Evolutionary conservation across 208 protist species (phyloP).

Genomic region (Crithidia expoeki): DNA sequence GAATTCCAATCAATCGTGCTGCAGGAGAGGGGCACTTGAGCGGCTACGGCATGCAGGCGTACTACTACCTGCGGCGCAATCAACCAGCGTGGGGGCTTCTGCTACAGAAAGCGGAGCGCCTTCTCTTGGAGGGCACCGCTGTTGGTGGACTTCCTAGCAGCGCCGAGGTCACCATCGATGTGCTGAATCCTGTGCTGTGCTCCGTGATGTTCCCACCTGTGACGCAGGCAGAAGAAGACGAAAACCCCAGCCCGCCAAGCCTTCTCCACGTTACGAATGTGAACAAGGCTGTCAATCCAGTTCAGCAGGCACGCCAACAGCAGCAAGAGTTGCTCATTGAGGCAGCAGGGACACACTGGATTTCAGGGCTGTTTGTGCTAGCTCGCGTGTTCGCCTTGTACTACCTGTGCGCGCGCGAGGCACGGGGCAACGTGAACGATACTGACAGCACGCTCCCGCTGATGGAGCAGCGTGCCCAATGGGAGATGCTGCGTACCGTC

Average conservation of each 20-base stretch:
- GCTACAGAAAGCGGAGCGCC: slow-evolving; percentile 17
- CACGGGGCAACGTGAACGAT: neutral
- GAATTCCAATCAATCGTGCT: neutral
- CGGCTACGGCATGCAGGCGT: slow-evolving; percentile 28
- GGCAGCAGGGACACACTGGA: slow-evolving; percentile 12
- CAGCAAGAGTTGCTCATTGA: slow-evolving; percentile 14
- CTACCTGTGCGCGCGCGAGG: slow-evolving; percentile 10
- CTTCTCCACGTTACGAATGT: neutral
- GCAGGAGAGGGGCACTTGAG: slow-evolving; percentile 6
- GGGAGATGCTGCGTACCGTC: slow-evolving; percentile 27
- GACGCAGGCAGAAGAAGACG: neutral
- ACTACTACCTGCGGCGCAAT: slow-evolving; percentile 35
- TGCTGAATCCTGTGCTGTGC: slow-evolving; percentile 12
- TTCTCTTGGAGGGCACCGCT: neutral
- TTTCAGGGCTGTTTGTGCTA: slow-evolving; percentile 25
- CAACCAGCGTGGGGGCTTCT: slow-evolving; percentile 31
- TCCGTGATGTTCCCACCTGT: slow-evolving; percentile 1
- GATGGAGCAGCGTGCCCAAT: slow-evolving; percentile 23
- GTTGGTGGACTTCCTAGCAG: neutral
- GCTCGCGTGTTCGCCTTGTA: slow-evolving; percentile 28
- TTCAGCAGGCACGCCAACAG: neutral
- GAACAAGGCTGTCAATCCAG: neutral
- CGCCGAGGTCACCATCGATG: neutral
- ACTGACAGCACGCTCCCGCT: slow-evolving; percentile 1
- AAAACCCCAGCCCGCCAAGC: neutral